Base-by-base conservation (phyloP, 1,284 basidiomycete species). In the Earliella scabrosa region DNA sequence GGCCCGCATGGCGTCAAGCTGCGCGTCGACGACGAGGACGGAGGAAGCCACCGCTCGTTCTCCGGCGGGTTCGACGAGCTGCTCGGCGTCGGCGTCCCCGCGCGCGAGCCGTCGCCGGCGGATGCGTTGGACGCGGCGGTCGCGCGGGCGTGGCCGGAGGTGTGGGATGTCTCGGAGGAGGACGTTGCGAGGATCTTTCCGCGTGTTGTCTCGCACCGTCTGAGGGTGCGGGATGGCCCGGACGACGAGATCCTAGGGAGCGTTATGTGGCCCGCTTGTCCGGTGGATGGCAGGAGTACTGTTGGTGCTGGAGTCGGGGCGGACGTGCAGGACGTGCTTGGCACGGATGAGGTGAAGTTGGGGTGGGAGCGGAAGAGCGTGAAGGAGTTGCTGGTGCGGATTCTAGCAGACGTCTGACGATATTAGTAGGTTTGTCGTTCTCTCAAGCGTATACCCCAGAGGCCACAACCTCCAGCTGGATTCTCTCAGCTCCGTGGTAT, bases 131-230 rank as follows among this genome's bases (percentile, higher is more conserved):
- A 46, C 38, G 40, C 31, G 43, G 50, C 47, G 21, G 34, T 62
- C 29, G 43, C 34, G 26, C 40, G 45, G 23, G 35, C 48, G 35
- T 61, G 56, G 44, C 61, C 55, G 14, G 64, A 67, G 35, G 71
- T 77, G 43, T 69, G 88, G 63, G 86, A 88, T 56, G 81, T 88
- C 3, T 84, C 85, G 8, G 87, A 90, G 66, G 85, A 85, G 56
- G 86, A 91, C 63, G 76, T 90, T 59, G 87, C 85, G 51, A 78
- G 85, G 54, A 81, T 90, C 21, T 81, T 88, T 60, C 87, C 87
- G 31, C 75, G 88, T 29, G 82, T 86, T 0, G 78, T 92, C 27
- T 85, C 85, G 7, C 89, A 92, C 72, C 83, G 90, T 10, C 63
- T 92, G 58, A 75, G 86, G 52, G 80, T 88, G 50, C 76, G 88